Percentiles rank a stretch among this genome's conserved stretches.
phyloP scores from a whole-genome alignment of 1,284 basidiomycete species.

The Termitomyces sp. region DNA sequence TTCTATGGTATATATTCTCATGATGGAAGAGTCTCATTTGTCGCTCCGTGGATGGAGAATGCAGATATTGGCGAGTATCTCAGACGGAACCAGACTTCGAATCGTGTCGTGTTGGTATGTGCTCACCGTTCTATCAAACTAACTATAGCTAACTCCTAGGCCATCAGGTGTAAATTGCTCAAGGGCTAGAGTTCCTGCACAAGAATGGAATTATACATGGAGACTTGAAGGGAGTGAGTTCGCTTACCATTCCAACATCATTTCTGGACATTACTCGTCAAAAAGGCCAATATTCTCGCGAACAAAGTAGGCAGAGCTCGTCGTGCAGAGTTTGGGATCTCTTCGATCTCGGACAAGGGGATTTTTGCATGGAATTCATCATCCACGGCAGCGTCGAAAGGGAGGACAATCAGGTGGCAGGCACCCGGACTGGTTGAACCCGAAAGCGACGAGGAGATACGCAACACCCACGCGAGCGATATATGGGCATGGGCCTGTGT shows the following conservation, averaged over 20 bases:
- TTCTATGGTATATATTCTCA: conserved; percentile 1
- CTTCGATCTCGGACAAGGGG: conserved; percentile 8
- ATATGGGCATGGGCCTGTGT: conserved; percentile 14
- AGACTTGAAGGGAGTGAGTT: conserved; percentile 19
- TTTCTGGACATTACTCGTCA: too few relatives aligned
- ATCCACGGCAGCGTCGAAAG: background rate
- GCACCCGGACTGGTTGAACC: conserved; percentile 5
- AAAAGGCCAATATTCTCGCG: conserved; percentile 16
- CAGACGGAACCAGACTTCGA: background rate
- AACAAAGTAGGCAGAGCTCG: conserved; percentile 14
- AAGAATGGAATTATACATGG: conserved; percentile 3
- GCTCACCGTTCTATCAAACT: background rate
- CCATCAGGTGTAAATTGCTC: conserved; percentile 3
- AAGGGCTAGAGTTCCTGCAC: conserved; percentile 19
- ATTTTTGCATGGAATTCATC: conserved; percentile 9
- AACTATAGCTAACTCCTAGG: background rate
- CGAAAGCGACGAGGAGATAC: conserved; percentile 14
- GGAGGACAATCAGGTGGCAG: conserved; percentile 1
- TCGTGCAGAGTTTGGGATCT: conserved; percentile 20
- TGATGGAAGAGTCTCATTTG: background rate
- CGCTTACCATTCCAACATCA: background rate
- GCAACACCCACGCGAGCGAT: conserved; percentile 15
- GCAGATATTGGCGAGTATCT: background rate
- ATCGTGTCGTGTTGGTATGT: background rate
- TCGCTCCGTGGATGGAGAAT: conserved; percentile 1